Evolutionary conservation across 2,329 filamentous ascomycete genomes (phyloP).

Genomic region (Alternaria sp.): DNA sequence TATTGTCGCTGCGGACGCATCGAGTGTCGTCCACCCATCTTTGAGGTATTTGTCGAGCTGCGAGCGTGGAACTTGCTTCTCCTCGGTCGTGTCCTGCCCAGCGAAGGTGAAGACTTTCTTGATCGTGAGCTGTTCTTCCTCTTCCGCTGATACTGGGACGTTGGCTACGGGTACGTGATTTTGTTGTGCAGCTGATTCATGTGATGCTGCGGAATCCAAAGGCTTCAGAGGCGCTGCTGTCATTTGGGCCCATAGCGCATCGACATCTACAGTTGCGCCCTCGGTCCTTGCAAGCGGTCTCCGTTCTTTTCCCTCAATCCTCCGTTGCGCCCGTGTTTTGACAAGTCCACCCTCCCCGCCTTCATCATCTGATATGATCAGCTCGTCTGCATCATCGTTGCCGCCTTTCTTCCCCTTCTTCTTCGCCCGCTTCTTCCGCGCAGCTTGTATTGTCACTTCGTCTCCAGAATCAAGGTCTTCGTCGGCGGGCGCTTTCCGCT

Average conservation of each 20-base stretch:
- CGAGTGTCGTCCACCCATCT: slow-evolving; percentile 39
- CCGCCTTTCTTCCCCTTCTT: slow-evolving; percentile 40
- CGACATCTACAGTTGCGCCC: slow-evolving; percentile 73
- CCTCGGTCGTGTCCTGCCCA: slow-evolving; percentile 73
- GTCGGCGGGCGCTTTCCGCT: slow-evolving; percentile 42
- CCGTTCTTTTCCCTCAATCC: slow-evolving; percentile 67
- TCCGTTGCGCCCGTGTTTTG: slow-evolving; percentile 75
- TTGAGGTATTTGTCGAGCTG: slow-evolving; percentile 36
- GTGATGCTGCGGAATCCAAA: slow-evolving; percentile 23
- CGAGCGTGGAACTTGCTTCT: slow-evolving; percentile 66
- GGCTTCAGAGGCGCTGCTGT: slow-evolving; percentile 53
- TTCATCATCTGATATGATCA: slow-evolving; percentile 47
- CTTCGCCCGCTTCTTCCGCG: slow-evolving; percentile 58
- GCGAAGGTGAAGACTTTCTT: slow-evolving; percentile 78
- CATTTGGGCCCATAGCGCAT: slow-evolving; percentile 74
- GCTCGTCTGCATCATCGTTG: slow-evolving; percentile 28
- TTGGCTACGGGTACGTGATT: slow-evolving; percentile 14
- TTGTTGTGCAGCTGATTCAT: slow-evolving; percentile 11
- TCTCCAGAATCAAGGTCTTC: slow-evolving; percentile 65
- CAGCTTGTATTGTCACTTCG: slow-evolving; percentile 70
- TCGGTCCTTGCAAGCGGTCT: slow-evolving; percentile 60
- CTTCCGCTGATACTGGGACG: slow-evolving; percentile 20
- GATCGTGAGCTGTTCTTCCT: slow-evolving; percentile 62
- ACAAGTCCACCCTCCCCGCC: slow-evolving; percentile 66
- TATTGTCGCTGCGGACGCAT: slow-evolving; percentile 13